Base-by-base conservation (phyloP, 352 stramenopile genomes). In the Globisporangium spiculum region DNA sequence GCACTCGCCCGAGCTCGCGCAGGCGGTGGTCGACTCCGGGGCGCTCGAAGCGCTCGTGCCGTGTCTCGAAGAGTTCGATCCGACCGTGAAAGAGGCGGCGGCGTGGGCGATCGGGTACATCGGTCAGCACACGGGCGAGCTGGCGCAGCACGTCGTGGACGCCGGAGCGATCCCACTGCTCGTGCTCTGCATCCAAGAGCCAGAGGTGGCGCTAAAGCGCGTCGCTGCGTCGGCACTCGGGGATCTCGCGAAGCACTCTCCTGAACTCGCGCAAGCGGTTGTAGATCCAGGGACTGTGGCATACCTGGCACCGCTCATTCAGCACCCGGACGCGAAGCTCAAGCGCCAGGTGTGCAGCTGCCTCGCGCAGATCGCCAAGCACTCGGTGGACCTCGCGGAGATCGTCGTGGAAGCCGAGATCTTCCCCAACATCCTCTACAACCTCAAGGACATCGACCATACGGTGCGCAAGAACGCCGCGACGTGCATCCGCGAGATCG, bases 91-190 rank as follows among this genome's bases (percentile, higher is more conserved):
- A 75, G 95, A 98, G 66, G 89, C 94, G 5, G 95, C 95, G 0
- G 95, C 93, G 8, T 98, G 94, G 95, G 95, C 95, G 0, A 97
- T 98, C 60, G 95, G 95, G 0, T 98, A 98, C 81, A 98, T 98
- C 52, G 95, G 93, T 1, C 90, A 98, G 68, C 95, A 98, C 80
- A 98, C 90, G 0, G 84, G 89, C 4, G 94, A 98, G 67, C 88
- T 98, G 3, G 94, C 95, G 8, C 94, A 98, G 77, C 82, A 93
- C 50, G 91, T 98, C 24, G 94, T 98, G 18, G 95, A 98, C 68
- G 92, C 93, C 12, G 95, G 95, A 14, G 93, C 95, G 0, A 84
- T 98, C 16, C 92, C 94, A 12, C 78, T 98, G 32, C 88, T 98
- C 6, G 94, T 98, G 59, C 84, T 98, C 7, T 98, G 95, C 73